Evolutionary conservation across 2,329 filamentous ascomycete species (phyloP).

Genomic region (Xylaria digitata): DNA sequence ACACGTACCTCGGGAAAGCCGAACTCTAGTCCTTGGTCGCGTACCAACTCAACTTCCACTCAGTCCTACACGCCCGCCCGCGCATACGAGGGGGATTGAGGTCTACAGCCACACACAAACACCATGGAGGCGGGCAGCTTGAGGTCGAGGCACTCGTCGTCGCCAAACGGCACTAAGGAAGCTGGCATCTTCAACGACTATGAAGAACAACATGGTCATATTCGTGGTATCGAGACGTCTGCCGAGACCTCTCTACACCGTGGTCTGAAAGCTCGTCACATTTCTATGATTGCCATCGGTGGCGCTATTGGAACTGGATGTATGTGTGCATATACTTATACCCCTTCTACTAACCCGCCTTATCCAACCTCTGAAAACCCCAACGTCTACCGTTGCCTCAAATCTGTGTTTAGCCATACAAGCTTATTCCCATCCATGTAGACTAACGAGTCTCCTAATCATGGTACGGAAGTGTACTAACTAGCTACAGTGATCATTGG

Average conservation of each 20-base stretch:
- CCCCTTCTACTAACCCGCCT: not conserved
- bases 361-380: not conserved
- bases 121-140: constrained; percentile 45
- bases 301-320: constrained; percentile 78
- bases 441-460: not conserved
- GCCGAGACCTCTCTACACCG: constrained; percentile 61
- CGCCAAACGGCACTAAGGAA: constrained; percentile 46
- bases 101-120: not conserved
- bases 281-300: constrained; percentile 75
- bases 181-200: constrained; percentile 43
- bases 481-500: constrained; percentile 70
- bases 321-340: constrained; percentile 11
- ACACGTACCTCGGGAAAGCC: not conserved
- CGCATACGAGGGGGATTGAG: not conserved
- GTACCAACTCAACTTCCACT: too few relatives aligned
- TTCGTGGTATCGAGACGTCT: constrained; percentile 63
- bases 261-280: constrained; percentile 66
- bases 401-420: too few relatives aligned
- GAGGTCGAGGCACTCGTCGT: constrained; percentile 50
- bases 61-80: not conserved
- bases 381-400: too few relatives aligned
- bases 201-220: constrained; percentile 48
- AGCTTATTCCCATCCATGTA: too few relatives aligned
- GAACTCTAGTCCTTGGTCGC: too few relatives aligned
- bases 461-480: constrained; percentile 9